phyloP scores from a whole-genome alignment of 495 filamentous ascomycete species.

The Penicillium riverlandense region DNA sequence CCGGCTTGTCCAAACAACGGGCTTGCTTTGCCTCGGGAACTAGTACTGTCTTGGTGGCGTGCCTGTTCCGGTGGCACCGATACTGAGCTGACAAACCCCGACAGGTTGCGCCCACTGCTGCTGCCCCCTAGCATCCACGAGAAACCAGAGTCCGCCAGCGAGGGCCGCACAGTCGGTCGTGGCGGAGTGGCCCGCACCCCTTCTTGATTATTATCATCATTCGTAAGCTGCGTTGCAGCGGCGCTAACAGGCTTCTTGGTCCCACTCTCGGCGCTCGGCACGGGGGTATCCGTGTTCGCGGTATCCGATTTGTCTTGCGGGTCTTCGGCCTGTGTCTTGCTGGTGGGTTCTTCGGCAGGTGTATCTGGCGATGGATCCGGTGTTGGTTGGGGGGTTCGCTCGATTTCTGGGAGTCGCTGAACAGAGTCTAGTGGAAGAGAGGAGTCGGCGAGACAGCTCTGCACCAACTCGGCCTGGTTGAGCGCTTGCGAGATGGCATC shows the following conservation, averaged over 20 bases:
- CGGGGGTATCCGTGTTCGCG: slow-evolving; percentile 1
- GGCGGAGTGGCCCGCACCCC: slow-evolving; percentile 2
- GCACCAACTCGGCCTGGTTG: slow-evolving; percentile 69
- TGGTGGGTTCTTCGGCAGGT: background rate
- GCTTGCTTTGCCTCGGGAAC: slow-evolving; percentile 20
- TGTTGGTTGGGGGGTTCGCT: slow-evolving; percentile 5
- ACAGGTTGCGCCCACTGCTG: slow-evolving; percentile 23
- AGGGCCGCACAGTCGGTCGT: slow-evolving; percentile 12
- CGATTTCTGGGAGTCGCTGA: slow-evolving; percentile 1
- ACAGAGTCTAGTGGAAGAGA: slow-evolving; percentile 37
- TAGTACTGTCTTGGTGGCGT: slow-evolving; percentile 20
- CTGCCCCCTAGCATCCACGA: slow-evolving; percentile 87
- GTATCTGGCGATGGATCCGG: slow-evolving; percentile 5
- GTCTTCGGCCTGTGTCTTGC: slow-evolving; percentile 1
- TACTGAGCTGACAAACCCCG: slow-evolving; percentile 42
- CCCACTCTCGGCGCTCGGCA: slow-evolving; percentile 6
- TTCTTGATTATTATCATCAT: slow-evolving; percentile 5
- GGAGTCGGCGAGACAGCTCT: slow-evolving; percentile 65
- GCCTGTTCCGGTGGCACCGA: slow-evolving; percentile 42
- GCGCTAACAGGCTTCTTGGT: slow-evolving; percentile 5
- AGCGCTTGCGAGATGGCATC: slow-evolving; percentile 43
- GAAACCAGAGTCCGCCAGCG: slow-evolving; percentile 77
- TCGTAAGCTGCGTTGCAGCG: slow-evolving; percentile 2
- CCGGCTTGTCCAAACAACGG: slow-evolving; percentile 30
- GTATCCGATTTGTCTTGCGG: slow-evolving; percentile 1